Evolutionary conservation across 345 rosid genomes (phyloP).

Genomic region (Iberis pinnata): DNA sequence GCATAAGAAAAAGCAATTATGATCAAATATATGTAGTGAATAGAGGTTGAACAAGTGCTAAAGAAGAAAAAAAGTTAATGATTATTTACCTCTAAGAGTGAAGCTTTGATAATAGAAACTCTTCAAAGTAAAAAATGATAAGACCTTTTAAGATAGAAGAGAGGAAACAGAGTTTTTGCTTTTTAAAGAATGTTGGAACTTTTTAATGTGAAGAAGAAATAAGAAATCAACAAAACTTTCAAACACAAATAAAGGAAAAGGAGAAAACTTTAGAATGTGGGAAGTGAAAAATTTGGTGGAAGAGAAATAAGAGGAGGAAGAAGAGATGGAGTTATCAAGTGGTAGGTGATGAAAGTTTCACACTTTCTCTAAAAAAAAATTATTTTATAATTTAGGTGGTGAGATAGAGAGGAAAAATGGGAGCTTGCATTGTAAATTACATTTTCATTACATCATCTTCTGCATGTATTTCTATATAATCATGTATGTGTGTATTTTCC

Average conservation of each 20-base stretch:
- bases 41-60: slow-evolving; percentile 10
- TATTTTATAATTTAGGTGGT: slow-evolving; percentile 4
- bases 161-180: neutral
- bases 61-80: slow-evolving; percentile 1
- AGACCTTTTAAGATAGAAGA: too few relatives aligned
- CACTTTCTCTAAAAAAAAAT: too few relatives aligned
- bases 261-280: slow-evolving; percentile 4
- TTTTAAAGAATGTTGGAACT: neutral
- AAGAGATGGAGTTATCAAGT: slow-evolving; percentile 66
- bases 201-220: slow-evolving; percentile 17
- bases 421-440: slow-evolving; percentile 29
- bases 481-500: neutral
- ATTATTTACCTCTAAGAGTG: slow-evolving; percentile 31
- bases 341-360: slow-evolving; percentile 53
- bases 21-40: neutral
- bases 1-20: slow-evolving; percentile 10
- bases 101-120: slow-evolving; percentile 6
- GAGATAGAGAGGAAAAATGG: slow-evolving; percentile 1
- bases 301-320: slow-evolving; percentile 31
- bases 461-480: too few relatives aligned
- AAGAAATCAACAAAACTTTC: neutral
- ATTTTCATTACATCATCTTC: slow-evolving; percentile 9
- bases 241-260: neutral
- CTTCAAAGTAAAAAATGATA: slow-evolving; percentile 27
- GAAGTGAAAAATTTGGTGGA: slow-evolving; percentile 24